A percentile compares a stretch with the other conserved stretches of the same genome.
phyloP scores from a whole-genome alignment of 345 rosid species.

The Boechera stricta region DNA sequence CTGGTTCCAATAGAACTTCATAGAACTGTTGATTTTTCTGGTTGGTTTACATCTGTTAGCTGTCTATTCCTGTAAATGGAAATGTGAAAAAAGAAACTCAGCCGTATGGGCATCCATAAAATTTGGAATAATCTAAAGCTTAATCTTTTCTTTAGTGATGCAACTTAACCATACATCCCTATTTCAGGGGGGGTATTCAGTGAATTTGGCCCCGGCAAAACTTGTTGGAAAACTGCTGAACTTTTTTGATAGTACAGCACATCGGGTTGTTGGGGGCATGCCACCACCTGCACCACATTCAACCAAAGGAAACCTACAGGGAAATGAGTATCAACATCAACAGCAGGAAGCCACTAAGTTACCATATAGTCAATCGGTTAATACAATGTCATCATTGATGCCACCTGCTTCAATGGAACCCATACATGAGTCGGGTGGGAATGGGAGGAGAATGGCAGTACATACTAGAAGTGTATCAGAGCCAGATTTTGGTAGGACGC shows the following conservation, averaged over 20 bases:
- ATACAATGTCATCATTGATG: constrained; percentile 57
- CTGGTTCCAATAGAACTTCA: constrained; percentile 8
- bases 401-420: constrained; percentile 63
- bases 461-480: constrained; percentile 72
- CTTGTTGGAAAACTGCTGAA: constrained; percentile 65
- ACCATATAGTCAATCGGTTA: constrained; percentile 59
- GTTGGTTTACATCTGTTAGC: constrained; percentile 19
- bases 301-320: constrained; percentile 44
- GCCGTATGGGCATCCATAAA: neutral
- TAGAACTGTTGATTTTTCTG: neutral
- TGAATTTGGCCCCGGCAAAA: constrained; percentile 67
- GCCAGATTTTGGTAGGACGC: constrained; percentile 68
- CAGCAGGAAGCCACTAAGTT: constrained; percentile 49
- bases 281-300: constrained; percentile 69
- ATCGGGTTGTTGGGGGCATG: constrained; percentile 72
- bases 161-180: constrained; percentile 10
- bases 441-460: constrained; percentile 49
- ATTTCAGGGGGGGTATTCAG: constrained; percentile 65
- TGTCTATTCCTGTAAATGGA: neutral
- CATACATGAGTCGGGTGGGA: constrained; percentile 55
- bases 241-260: constrained; percentile 69
- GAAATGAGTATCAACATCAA: constrained; percentile 50
- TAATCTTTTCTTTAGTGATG: constrained; percentile 24
- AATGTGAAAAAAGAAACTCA: neutral
- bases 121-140: neutral